These are phyloP conservation scores for grape (Vitis vinifera) DNA, from an alignment of 164 flowering plant species.

Conservation along the genomic window ASM3070453v1 NC_081817.1:1820001-1820500, in stretches of 20 bases:
- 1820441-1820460: conserved; percentile 86
- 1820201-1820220: no score
- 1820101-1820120: no score
- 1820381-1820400: conserved; percentile 62
- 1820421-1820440: conserved; percentile 86
- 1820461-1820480: not conserved
- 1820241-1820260: not conserved
- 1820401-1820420: conserved; percentile 72
- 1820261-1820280: not conserved
- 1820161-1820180: no score
- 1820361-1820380: conserved; percentile 57
- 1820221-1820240: no score
- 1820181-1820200: no score
- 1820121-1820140: no score
- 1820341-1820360: conserved; percentile 55
- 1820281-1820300: not conserved
- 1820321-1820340: conserved; percentile 65
- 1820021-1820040: no score
- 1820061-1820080: no score
- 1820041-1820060: no score
- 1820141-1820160: no score
- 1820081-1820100: no score
- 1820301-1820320: conserved; percentile 43
- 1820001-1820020: no score
- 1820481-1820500: not conserved